A percentile compares a stretch with the other conserved stretches of the same genome.
phyloP scores from a whole-genome alignment of 2,329 filamentous ascomycete species.

The Fusarium sp. region DNA sequence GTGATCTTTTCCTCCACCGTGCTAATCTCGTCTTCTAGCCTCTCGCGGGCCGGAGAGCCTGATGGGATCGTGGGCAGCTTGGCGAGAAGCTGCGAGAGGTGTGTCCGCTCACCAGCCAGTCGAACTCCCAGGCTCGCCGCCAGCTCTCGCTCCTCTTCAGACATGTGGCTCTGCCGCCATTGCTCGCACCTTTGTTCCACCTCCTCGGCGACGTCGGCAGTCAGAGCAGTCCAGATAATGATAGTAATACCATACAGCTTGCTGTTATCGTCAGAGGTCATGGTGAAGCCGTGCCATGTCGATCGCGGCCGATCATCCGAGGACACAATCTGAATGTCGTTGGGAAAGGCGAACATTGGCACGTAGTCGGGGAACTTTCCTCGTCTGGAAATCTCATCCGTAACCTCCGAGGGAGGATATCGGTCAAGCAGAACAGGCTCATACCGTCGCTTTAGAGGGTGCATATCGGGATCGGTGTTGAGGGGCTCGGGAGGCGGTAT shows the following conservation, averaged over 20 bases:
- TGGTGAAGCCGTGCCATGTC: slow-evolving; percentile 99
- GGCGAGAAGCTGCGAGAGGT: slow-evolving; percentile 86
- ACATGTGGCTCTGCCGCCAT: slow-evolving; percentile 88
- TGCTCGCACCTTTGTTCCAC: slow-evolving; percentile 83
- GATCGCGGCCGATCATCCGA: slow-evolving; percentile 91
- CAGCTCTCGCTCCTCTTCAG: slow-evolving; percentile 86
- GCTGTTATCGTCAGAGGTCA: slow-evolving; percentile 92
- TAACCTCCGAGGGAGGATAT: slow-evolving; percentile 84
- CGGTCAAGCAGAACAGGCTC: slow-evolving; percentile 95
- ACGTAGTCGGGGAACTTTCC: slow-evolving; percentile 96
- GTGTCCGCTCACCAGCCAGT: slow-evolving; percentile 84
- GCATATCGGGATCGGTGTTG: slow-evolving; percentile 89
- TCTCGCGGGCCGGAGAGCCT: slow-evolving; percentile 80
- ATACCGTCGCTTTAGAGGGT: slow-evolving; percentile 90
- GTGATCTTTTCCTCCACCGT: slow-evolving; percentile 96
- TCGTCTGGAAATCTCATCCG: slow-evolving; percentile 79
- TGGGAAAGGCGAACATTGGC: slow-evolving; percentile 98
- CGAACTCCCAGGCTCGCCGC: slow-evolving; percentile 90
- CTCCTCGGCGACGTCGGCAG: slow-evolving; percentile 80
- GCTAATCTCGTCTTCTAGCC: slow-evolving; percentile 92
- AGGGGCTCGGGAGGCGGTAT: slow-evolving; percentile 93
- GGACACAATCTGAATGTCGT: slow-evolving; percentile 96
- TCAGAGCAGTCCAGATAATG: slow-evolving; percentile 90
- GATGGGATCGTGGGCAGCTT: slow-evolving; percentile 81
- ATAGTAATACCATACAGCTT: slow-evolving; percentile 92